phyloP scores from a whole-genome alignment of 1,139 yeast genomes.

The Lodderomyces oxycetoniae region DNA sequence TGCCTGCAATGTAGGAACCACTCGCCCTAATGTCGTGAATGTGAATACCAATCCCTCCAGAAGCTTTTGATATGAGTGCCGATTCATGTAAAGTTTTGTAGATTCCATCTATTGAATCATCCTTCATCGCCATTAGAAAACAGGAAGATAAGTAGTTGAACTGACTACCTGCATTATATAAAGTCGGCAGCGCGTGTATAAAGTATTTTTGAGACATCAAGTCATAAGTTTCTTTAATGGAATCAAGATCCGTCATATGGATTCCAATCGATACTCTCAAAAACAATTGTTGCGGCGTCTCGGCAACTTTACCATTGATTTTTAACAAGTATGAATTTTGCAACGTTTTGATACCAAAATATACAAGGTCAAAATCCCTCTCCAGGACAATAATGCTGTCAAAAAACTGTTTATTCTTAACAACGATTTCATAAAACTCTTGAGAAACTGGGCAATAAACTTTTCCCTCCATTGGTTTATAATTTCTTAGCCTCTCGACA shows the following conservation, averaged over 20 bases:
- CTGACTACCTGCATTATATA: slow-evolving; percentile 51
- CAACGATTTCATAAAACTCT: slow-evolving; percentile 28
- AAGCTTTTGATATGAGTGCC: slow-evolving; percentile 53
- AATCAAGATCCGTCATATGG: slow-evolving; percentile 36
- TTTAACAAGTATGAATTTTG: slow-evolving; percentile 44
- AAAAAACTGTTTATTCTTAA: slow-evolving; percentile 27
- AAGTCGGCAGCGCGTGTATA: slow-evolving; percentile 54
- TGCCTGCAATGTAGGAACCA: slow-evolving; percentile 49
- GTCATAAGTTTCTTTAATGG: slow-evolving; percentile 45
- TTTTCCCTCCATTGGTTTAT: slow-evolving; percentile 15
- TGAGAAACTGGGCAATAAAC: slow-evolving; percentile 20
- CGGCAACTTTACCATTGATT: slow-evolving; percentile 32
- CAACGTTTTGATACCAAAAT: slow-evolving; percentile 52
- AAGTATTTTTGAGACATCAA: slow-evolving; percentile 49
- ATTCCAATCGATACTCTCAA: slow-evolving; percentile 53
- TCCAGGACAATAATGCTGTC: slow-evolving; percentile 32
- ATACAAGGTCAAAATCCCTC: slow-evolving; percentile 41
- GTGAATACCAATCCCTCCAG: slow-evolving; percentile 59
- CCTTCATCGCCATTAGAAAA: slow-evolving; percentile 53
- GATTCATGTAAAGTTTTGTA: slow-evolving; percentile 50
- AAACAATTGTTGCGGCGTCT: slow-evolving; percentile 49
- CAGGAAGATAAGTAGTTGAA: slow-evolving; percentile 49
- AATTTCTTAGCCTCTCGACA: slow-evolving; percentile 20
- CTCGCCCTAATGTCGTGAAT: slow-evolving; percentile 49
- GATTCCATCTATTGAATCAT: slow-evolving; percentile 56